Conservation (phyloP, 176 grass and related monocot species). For the Oropetium thomaeum region DNA sequence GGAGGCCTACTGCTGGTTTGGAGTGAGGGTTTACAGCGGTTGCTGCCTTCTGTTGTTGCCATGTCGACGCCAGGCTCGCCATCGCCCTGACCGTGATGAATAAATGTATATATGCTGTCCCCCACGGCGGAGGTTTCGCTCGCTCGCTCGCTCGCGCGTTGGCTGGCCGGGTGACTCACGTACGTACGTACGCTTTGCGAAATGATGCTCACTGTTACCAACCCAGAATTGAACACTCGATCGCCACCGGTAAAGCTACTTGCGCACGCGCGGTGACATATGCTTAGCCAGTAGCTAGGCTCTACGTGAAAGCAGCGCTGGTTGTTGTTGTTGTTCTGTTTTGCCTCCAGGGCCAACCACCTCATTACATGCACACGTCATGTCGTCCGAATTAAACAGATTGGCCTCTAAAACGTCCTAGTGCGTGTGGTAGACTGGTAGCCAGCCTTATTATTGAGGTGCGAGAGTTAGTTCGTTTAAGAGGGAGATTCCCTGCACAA, state of each 20-base stretch:
- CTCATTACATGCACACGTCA: conserved; percentile 11
- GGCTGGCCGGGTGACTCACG: neutral
- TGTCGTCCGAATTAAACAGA: neutral
- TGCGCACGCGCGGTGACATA: too few species aligned
- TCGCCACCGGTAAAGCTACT: neutral
- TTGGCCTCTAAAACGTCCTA: conserved; percentile 3
- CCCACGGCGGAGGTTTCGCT: neutral
- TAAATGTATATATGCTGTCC: neutral
- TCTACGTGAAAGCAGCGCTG: conserved; percentile 32
- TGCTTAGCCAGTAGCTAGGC: neutral
- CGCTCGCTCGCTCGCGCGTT: too few species aligned
- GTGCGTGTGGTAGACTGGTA: too few species aligned
- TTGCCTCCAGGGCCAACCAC: conserved; percentile 17
- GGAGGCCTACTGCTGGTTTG: neutral
- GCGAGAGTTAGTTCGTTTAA: neutral
- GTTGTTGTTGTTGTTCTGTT: neutral
- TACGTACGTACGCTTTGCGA: neutral
- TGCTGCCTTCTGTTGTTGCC: neutral
- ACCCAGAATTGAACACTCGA: conserved; percentile 10
- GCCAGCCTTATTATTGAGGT: too few species aligned
- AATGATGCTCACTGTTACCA: conserved; percentile 37
- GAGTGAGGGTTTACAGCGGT: neutral
- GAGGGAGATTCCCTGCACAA: neutral
- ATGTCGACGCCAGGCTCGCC: conserved; percentile 11
- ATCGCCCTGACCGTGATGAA: conserved; percentile 23